Evolutionary conservation across 768 basidiomycete genomes (phyloP), one percentile per base, ranked within the genome.

Genomic region (Tephrocybe sp.): DNA sequence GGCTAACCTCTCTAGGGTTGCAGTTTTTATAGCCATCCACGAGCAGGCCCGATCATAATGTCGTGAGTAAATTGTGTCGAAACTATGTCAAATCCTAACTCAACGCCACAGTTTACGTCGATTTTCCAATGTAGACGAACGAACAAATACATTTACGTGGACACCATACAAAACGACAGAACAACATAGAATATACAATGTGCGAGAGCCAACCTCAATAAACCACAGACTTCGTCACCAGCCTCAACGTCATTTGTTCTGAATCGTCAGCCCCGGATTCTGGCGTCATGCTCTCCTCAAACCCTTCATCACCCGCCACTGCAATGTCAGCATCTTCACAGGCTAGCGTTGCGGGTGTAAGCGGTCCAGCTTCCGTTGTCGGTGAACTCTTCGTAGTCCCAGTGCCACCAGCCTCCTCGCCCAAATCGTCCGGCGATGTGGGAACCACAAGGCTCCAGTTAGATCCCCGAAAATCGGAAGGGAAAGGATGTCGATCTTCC

Each of bases 401-500:
- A 5, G 47, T 9, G n/a, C 22, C 25, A 32, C 24, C 18, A 42
- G 37, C n/a, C 15, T 47, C 45, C 9, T 39, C 15, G 25, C 30
- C 24, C 31, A 22, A 34, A 15, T 35, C 27, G 24, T 48, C 24
- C 15, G 30, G 49, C 24, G 48, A 42, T 13, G 31, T 18, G 7
- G 57, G 55, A 35, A 45, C 27, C 5, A 51, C 52, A 39, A 56
- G 43, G 39, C 51, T 55, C 60, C 55, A 57, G 43, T 25, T 46
- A 8, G 60, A 59, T 37, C 53, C 56, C 32, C 53, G 34, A 27
- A 44, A 52, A 21, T 51, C 49, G n/a, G 40, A 38, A 11, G 51
- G 37, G 18, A 48, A 56, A 5, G 26, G n/a, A 26, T 21, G 47
- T 13, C 16, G 13, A 0, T 50, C 36, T n/a, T 42, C 51, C 8